Evolutionary conservation across 352 stramenopile species (phyloP), one percentile per base, ranked within the genome.

Genomic region (Globisporangium lucens): DNA sequence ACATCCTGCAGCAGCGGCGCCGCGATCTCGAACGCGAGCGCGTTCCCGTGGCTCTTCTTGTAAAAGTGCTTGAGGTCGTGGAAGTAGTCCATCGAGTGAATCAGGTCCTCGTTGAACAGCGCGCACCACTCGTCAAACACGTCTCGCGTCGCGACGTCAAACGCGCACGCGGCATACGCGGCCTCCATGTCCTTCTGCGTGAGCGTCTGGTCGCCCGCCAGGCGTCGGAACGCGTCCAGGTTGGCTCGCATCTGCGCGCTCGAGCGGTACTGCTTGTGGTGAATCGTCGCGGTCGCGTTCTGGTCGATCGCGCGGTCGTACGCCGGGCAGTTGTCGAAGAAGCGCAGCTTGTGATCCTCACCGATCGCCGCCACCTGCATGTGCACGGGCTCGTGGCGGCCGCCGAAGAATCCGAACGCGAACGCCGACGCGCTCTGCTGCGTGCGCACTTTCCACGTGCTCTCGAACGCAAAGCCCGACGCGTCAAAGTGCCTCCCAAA

Each of bases 61-160:
- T 95, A 95, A 38, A 93, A 95, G 53, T 93, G 80, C 63, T 95
- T 95, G 52, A 95, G 80, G 63, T 95, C 87, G 65, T 95, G 83
- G 68, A 87, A 92, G 38, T 93, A 95, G 67, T 95, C 87, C 80
- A 95, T 89, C 1, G 82, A 82, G n/a, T 80, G 63, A 24, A 95
- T 72, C 82, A 85, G 79, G 24, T 89, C 76, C 7, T 76, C 71
- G 46, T 89, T 69, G 58, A 93, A 86, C 22, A 95, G 72, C 27
- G 74, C 67, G 41, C 87, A 95, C 87, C 87, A 95, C 24, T 90
- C 67, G 33, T 84, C 63, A 36, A 75, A 73, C 2, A 73, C 68
- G n/a, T 56, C 58, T 7, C 63, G 71, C 27, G 90, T 76, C 20
- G 87, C 80, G 24, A 93, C 79, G 59, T 95, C 87, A 70, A 95